phyloP scores from a whole-genome alignment of 2,329 filamentous ascomycete genomes.

The Acrodontium crateriforme region DNA sequence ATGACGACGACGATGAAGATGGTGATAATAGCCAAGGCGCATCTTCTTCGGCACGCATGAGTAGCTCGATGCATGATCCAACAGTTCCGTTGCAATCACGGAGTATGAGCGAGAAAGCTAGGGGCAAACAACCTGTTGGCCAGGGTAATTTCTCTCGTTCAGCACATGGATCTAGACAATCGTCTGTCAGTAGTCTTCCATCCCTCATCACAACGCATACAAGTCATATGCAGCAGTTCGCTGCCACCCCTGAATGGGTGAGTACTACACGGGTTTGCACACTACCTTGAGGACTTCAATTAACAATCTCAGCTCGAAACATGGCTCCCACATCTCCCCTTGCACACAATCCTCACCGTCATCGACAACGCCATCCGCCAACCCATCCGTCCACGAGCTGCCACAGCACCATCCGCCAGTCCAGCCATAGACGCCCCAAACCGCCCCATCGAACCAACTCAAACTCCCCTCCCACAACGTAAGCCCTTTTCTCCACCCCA shows the following conservation, averaged over 20 bases:
- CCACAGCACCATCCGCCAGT: no score
- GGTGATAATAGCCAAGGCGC: conserved; percentile 49
- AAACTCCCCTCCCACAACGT: not conserved
- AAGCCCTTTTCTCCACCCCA: no score
- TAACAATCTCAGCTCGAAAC: conserved; percentile 53
- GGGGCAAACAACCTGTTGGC: conserved; percentile 86
- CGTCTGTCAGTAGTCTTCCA: conserved; percentile 62
- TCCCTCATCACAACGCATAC: conserved; percentile 46
- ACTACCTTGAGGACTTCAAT: conserved; percentile 1
- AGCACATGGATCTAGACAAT: conserved; percentile 58
- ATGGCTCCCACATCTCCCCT: conserved; percentile 81
- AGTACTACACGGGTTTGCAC: conserved; percentile 3
- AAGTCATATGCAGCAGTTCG: conserved; percentile 47
- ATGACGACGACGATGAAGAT: conserved; percentile 59
- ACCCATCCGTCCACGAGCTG: no score
- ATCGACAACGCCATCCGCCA: conserved; percentile 43
- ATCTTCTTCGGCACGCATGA: conserved; percentile 2
- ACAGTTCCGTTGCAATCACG: conserved; percentile 68
- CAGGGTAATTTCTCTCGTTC: conserved; percentile 63
- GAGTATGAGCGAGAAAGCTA: conserved; percentile 93
- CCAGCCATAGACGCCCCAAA: no score
- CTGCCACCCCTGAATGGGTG: conserved; percentile 70
- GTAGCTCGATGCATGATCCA: conserved; percentile 44
- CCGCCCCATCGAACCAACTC: not conserved
- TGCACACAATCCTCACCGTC: conserved; percentile 71